phyloP scores from a whole-genome alignment of 202 grass and related monocot genomes.

The Panicum hallii region DNA sequence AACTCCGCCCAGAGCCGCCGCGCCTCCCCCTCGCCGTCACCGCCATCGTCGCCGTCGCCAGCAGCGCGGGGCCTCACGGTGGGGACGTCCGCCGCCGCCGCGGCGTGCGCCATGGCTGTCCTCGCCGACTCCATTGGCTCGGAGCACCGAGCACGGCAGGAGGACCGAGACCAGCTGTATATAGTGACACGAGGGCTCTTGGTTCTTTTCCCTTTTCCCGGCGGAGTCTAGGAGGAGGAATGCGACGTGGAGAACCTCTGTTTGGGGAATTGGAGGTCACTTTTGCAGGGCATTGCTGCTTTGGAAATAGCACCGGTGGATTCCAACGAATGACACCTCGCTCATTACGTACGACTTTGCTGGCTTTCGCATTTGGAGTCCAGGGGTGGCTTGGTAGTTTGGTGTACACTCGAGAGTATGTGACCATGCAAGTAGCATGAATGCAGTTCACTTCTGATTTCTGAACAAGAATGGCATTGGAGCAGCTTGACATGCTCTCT shows the following conservation, averaged over 20 bases:
- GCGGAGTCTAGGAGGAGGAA: not conserved
- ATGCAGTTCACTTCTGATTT: no score
- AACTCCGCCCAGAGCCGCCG: constrained; percentile 3
- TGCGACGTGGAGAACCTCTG: not conserved
- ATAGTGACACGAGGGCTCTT: not conserved
- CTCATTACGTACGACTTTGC: no score
- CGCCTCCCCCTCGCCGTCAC: not conserved
- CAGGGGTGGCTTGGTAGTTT: no score
- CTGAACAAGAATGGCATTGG: no score
- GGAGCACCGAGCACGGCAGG: not conserved
- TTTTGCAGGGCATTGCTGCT: not conserved
- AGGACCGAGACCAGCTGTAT: not conserved
- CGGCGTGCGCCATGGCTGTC: not conserved
- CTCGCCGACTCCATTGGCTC: not conserved
- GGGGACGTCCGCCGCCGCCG: not conserved
- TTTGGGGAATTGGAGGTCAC: not conserved
- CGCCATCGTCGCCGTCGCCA: not conserved
- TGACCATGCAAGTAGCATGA: no score
- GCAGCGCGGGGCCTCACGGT: not conserved
- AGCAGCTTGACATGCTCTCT: no score
- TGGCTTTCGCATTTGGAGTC: no score
- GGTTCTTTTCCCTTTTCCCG: not conserved
- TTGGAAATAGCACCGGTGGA: not conserved
- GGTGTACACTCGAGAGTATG: no score
- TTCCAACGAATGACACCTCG: no score